These are phyloP conservation scores for Pseudoturritis turrita DNA, from an alignment of 345 rosid genomes.

Conservation along the genomic window DNA sequence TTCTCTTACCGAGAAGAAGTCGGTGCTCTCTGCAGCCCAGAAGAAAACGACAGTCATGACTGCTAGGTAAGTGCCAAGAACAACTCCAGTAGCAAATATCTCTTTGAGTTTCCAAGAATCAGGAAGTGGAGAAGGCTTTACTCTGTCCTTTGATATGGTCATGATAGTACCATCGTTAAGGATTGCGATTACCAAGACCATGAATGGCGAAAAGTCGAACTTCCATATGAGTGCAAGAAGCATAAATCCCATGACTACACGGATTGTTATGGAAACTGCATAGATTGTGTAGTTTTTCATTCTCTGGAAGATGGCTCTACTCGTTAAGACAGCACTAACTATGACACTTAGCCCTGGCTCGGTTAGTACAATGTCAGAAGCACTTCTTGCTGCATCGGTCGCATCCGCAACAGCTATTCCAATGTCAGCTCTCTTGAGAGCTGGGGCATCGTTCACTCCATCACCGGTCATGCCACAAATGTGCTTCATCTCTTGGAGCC, in stretches of 20 bases:
- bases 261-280: constrained; percentile 91
- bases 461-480: constrained; percentile 99
- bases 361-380: constrained; percentile 87
- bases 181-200: constrained; percentile 87
- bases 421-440: constrained; percentile 88
- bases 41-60: constrained; percentile 86
- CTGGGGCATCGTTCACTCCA: constrained; percentile 97
- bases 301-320: constrained; percentile 93
- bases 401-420: constrained; percentile 99
- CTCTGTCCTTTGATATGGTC: constrained; percentile 82
- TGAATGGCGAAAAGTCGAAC: constrained; percentile 93
- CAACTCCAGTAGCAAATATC: constrained; percentile 79
- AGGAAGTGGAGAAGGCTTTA: constrained; percentile 80
- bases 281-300: constrained; percentile 98
- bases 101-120: constrained; percentile 91
- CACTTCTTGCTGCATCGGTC: constrained; percentile 90
- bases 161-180: constrained; percentile 86
- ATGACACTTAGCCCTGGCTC: constrained; percentile 97
- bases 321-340: constrained; percentile 87
- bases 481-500: constrained; percentile 80
- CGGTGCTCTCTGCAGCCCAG: constrained; percentile 56
- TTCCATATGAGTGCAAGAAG: constrained; percentile 91
- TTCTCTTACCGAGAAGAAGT: constrained; percentile 73
- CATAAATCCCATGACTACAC: constrained; percentile 80
- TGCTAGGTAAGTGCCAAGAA: constrained; percentile 81